Evolutionary conservation across 164 flowering plant species (phyloP).

Genomic region (Saururus chinensis): DNA sequence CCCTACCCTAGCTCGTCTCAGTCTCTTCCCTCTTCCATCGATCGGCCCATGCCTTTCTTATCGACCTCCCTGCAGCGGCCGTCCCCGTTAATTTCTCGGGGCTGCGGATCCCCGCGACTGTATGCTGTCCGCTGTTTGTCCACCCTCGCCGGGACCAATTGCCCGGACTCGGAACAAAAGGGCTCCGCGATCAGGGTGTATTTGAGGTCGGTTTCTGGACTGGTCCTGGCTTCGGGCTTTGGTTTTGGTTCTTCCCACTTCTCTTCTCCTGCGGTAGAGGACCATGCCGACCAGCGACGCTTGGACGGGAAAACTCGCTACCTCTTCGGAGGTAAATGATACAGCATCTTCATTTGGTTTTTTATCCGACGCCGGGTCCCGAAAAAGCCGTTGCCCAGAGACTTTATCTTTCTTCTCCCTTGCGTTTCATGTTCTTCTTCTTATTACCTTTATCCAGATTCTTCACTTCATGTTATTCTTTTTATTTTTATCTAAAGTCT

Average conservation of each 20-base stretch:
- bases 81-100: background rate
- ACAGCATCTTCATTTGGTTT: too few relatives aligned
- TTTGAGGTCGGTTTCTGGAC: constrained; percentile 16
- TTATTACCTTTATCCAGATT: too few relatives aligned
- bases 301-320: constrained; percentile 1
- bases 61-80: background rate
- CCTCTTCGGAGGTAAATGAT: constrained; percentile 15
- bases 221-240: constrained; percentile 21
- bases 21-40: too few relatives aligned
- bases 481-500: too few relatives aligned
- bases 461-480: too few relatives aligned
- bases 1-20: too few relatives aligned
- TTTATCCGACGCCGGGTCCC: too few relatives aligned
- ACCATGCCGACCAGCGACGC: background rate
- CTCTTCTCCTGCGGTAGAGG: background rate
- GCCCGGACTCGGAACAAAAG: background rate
- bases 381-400: too few relatives aligned
- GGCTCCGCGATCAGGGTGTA: background rate
- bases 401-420: too few relatives aligned
- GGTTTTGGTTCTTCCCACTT: constrained; percentile 4
- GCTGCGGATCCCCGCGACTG: background rate
- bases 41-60: background rate
- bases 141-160: background rate
- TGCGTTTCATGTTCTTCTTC: too few relatives aligned
- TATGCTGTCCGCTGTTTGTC: background rate